Evolutionary conservation across 2,329 filamentous ascomycete genomes (phyloP).

Genomic region (Tympanopsis confertula): DNA sequence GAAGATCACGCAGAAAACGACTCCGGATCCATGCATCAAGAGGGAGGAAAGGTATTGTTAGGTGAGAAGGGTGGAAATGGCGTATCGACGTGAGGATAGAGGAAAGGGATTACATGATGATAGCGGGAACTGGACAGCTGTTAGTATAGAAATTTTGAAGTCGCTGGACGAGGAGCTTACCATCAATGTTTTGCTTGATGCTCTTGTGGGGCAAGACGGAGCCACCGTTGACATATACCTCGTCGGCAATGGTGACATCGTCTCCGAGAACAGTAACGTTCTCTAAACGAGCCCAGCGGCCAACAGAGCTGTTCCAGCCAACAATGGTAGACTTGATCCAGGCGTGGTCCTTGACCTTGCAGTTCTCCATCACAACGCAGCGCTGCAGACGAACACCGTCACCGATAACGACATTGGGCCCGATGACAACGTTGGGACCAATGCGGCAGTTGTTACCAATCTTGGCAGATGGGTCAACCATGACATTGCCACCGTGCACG

Average conservation of each 20-base stretch:
- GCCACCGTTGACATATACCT: conserved; percentile 96
- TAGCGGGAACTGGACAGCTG: background rate
- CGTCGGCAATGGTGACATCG: conserved; percentile 93
- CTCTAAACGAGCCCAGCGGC: conserved; percentile 90
- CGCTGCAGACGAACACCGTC: conserved; percentile 91
- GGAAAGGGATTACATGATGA: background rate
- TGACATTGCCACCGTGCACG: conserved; percentile 85
- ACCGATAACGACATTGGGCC: conserved; percentile 80
- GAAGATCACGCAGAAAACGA: background rate
- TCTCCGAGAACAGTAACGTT: conserved; percentile 97
- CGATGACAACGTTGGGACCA: conserved; percentile 91
- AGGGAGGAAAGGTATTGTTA: background rate
- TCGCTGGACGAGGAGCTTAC: background rate
- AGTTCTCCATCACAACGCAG: conserved; percentile 76
- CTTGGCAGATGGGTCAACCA: conserved; percentile 88
- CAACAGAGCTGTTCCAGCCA: conserved; percentile 93
- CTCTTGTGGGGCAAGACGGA: conserved; percentile 95
- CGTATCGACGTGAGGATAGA: background rate
- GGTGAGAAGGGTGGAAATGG: background rate
- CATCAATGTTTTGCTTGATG: conserved; percentile 93
- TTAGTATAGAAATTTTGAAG: background rate
- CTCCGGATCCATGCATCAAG: conserved; percentile 1
- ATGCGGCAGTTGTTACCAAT: conserved; percentile 98
- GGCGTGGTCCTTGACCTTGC: conserved; percentile 95
- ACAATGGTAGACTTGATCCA: conserved; percentile 99